A percentile compares a stretch with the other conserved stretches of the same genome.
Evolutionary conservation across 164 flowering plant species (phyloP).

Genomic region (Macadamia tetraphylla): DNA sequence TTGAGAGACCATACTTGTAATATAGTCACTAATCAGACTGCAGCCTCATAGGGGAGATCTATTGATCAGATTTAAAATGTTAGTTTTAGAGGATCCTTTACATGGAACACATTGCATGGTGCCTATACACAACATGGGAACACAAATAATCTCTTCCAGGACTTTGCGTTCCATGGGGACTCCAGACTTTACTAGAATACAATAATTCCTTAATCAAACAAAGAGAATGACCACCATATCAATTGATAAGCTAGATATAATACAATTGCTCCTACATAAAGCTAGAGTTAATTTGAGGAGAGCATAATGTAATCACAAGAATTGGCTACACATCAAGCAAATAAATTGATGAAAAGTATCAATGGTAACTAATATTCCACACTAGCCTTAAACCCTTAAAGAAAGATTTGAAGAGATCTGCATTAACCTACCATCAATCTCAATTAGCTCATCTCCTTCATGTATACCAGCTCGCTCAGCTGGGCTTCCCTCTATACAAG

Average conservation of each 20-base stretch:
- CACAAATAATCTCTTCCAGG: too few species aligned
- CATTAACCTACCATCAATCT: conserved; percentile 65
- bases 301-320: not conserved
- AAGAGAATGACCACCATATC: too few species aligned
- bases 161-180: too few species aligned
- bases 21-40: too few species aligned
- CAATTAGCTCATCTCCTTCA: conserved; percentile 86
- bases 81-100: too few species aligned
- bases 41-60: too few species aligned
- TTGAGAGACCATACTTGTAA: too few species aligned
- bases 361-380: not conserved
- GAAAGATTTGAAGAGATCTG: not conserved
- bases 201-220: too few species aligned
- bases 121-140: too few species aligned
- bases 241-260: not conserved
- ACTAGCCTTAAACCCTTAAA: not conserved
- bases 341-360: not conserved
- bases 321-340: not conserved
- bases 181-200: too few species aligned
- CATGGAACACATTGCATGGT: too few species aligned
- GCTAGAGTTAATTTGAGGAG: not conserved
- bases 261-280: not conserved
- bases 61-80: too few species aligned
- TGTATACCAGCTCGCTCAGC: conserved; percentile 94
- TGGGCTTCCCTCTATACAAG: conserved; percentile 86